Conservation (phyloP, 2,329 filamentous ascomycete species). For the Ceratocystis diversiconidia region DNA sequence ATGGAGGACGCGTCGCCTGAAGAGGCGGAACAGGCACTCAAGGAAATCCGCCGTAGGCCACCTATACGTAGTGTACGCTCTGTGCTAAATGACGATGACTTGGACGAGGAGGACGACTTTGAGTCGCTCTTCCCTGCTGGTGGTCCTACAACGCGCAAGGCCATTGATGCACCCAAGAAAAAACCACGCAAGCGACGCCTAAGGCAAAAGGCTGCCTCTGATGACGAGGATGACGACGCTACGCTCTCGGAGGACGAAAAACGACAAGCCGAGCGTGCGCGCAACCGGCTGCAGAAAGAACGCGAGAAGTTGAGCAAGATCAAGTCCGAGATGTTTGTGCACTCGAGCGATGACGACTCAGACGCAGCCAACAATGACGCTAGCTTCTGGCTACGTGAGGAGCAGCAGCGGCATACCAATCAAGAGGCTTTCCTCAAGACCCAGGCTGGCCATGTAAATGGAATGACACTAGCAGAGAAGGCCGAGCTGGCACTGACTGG, state of each 20-base stretch:
- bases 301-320: slow-evolving; percentile 64
- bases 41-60: slow-evolving; percentile 37
- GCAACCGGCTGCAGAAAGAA: slow-evolving; percentile 50
- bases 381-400: slow-evolving; percentile 67
- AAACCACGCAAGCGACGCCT: slow-evolving; percentile 24
- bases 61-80: slow-evolving; percentile 36
- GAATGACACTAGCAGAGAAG: background rate
- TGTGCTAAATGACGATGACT: slow-evolving; percentile 42
- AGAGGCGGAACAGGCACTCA: slow-evolving; percentile 60
- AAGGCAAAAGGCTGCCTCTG: slow-evolving; percentile 33
- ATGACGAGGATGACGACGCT: slow-evolving; percentile 29
- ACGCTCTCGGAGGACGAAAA: slow-evolving; percentile 27
- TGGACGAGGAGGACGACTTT: slow-evolving; percentile 33
- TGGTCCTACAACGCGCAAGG: slow-evolving; percentile 45
- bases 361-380: slow-evolving; percentile 56
- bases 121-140: slow-evolving; percentile 55
- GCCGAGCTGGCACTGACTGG: background rate
- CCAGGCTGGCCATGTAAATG: background rate
- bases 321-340: slow-evolving; percentile 73
- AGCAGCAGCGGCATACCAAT: slow-evolving; percentile 28
- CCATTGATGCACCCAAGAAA: slow-evolving; percentile 40
- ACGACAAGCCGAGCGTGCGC: slow-evolving; percentile 51
- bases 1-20: slow-evolving; percentile 64
- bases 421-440: slow-evolving; percentile 15
- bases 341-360: slow-evolving; percentile 77